These are phyloP conservation scores for Senna siamea DNA, from an alignment of 306 rosid species.

Conservation along the genomic window DNA sequence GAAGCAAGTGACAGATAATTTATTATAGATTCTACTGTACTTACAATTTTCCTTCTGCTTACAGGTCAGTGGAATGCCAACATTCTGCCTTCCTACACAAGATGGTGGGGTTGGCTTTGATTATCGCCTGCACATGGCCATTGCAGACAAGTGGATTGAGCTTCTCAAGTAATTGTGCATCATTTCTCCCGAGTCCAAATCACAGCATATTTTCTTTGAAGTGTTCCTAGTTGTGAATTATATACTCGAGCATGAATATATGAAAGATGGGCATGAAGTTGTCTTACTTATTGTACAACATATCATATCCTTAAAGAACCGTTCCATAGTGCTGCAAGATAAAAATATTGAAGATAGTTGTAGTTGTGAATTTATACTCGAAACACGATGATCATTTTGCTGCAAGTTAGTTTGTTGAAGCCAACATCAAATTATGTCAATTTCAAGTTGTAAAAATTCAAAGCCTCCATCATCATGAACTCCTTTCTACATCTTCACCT, in stretches of 20 bases:
- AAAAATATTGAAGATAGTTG: not conserved
- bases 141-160: slow-evolving; percentile 83
- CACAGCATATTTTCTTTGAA: slow-evolving; percentile 31
- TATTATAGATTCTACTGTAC: not conserved
- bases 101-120: slow-evolving; percentile 79
- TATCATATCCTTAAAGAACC: slow-evolving; percentile 29
- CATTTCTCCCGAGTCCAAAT: not conserved
- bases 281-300: slow-evolving; percentile 6
- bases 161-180: slow-evolving; percentile 54
- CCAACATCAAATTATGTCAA: slow-evolving; percentile 20
- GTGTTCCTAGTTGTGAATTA: slow-evolving; percentile 23
- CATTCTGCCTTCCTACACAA: slow-evolving; percentile 68
- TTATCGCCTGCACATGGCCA: slow-evolving; percentile 80
- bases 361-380: too few relatives aligned
- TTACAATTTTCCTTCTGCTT: not conserved
- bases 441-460: slow-evolving; percentile 19
- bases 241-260: slow-evolving; percentile 16
- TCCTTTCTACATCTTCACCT: slow-evolving; percentile 22
- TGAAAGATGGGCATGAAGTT: slow-evolving; percentile 1
- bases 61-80: slow-evolving; percentile 76
- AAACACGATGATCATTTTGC: slow-evolving; percentile 14
- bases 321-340: slow-evolving; percentile 3
- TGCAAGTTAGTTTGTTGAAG: slow-evolving; percentile 8
- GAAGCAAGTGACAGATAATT: not conserved
- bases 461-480: slow-evolving; percentile 10